Evolutionary conservation across 441 rosid species (phyloP), one percentile per base, ranked within the genome.

Genomic region (Jatropha podagrica): DNA sequence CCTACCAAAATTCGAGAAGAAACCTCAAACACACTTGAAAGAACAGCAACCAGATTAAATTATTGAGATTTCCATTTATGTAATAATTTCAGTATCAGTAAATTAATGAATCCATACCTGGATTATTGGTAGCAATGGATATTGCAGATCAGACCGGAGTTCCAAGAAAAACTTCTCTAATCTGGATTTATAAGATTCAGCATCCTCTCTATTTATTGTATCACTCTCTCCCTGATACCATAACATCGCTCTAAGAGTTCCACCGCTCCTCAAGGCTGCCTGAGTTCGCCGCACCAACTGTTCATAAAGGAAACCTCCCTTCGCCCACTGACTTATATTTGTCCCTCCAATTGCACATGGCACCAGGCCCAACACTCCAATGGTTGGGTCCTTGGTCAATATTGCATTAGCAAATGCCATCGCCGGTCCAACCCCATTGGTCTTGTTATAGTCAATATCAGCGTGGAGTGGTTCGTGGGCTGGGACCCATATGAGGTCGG

Each of bases 221-320:
- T 95, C 99, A 20, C 88, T 81, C 76, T 92, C 98, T 23, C 98
- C 97, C 73, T 95, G 97, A 78, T 89, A 95, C 98, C 97, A 95
- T 46, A 95, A 81, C 82, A 95, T 76, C n/a, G 82, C 93, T 78
- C 75, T 46, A 38, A 87, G 78, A 41, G 69, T 81, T 14, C 90
- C 93, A 3, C 91, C 92, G 46, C 79, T 67, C 6, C 62, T 83
- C 74, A 79, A 26, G 9, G 87, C 94, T 60, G 38, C 79, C 72
- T 44, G 79, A 1, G 91, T 85, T 64, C 97, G 79, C 81, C 61
- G 75, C 65, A 92, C 81, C 74, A 84, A 42, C 65, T 86, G 91
- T 41, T 87, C 83, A 54, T 95, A 95, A 15, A 90, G 79, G 44
- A 67, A 71, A 67, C 84, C 73, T 41, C 97, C 96, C 74, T 87